Percentiles rank a stretch among this genome's conserved stretches.
Conservation (phyloP, 345 rosid genomes). For the Pseudoturritis turrita region DNA sequence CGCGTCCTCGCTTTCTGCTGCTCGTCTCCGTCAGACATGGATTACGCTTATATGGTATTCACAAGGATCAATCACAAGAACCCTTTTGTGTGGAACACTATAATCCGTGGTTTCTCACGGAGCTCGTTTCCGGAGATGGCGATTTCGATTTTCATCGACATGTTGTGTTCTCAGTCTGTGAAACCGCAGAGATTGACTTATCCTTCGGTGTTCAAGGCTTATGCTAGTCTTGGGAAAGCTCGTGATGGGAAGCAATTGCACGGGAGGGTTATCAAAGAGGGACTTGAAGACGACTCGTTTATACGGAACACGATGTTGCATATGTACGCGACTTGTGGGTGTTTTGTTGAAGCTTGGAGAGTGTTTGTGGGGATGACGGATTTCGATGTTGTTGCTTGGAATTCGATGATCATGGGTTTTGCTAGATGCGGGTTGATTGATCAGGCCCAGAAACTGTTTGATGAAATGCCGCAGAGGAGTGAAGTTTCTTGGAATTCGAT, state of each 20-base stretch:
- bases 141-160: constrained; percentile 47
- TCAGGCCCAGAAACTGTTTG: constrained; percentile 51
- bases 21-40: constrained; percentile 43
- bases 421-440: constrained; percentile 54
- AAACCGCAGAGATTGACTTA: constrained; percentile 67
- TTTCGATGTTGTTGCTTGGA: constrained; percentile 64
- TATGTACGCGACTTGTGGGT: constrained; percentile 63
- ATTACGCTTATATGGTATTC: constrained; percentile 58
- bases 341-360: constrained; percentile 49
- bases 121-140: constrained; percentile 56
- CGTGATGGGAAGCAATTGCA: constrained; percentile 59
- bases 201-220: constrained; percentile 82
- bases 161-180: constrained; percentile 40
- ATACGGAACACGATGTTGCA: constrained; percentile 48
- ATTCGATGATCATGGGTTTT: constrained; percentile 62
- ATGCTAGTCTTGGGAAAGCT: constrained; percentile 46
- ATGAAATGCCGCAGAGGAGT: constrained; percentile 42
- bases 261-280: constrained; percentile 61
- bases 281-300: constrained; percentile 57
- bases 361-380: constrained; percentile 35
- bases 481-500: constrained; percentile 68
- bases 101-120: constrained; percentile 66
- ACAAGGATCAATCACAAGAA: constrained; percentile 43
- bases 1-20: constrained; percentile 64
- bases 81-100: constrained; percentile 64